Evolutionary conservation across 78 protist genomes (phyloP), one percentile per base, ranked within the genome.

Genomic region (Parvularia atlantis): DNA sequence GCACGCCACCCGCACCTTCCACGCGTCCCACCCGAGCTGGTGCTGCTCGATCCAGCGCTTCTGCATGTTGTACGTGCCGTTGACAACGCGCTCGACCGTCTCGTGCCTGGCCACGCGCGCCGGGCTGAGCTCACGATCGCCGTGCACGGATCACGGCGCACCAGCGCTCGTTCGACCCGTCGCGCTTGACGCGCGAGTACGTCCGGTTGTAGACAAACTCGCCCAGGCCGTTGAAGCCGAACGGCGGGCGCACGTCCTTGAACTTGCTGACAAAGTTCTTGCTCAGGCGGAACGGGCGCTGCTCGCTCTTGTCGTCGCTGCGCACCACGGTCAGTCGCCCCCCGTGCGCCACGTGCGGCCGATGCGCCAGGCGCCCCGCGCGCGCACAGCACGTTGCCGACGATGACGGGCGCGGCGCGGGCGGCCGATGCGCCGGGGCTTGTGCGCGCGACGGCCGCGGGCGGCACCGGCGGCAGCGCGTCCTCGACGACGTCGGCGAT

Each of bases 1-100:
- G 30, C 43, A 44, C 68, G 9, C 11, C 35, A 1, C 30, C 1
- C 48, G 44, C 68, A 63, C 58, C 68, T 28, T 22, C 43, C 30
- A 11, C 44, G 10, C 60, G 54, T 77, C 63, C 84, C 80, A 86
- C 24, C 74, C 86, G 1, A 86, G 28, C 28, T 80, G 80, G 22
- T 81, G 75, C 31, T 43, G 33, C 28, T 78, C 82, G 13, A 86
- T 71, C 93, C 93, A 89, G 19, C 48, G 63, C 3, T 46, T 9
- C 68, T 89, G 94, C 77, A 89, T 81, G 28, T 66, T 72, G 44
- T 48, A 89, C 22, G 94, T 89, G 30, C 94, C 94, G 50, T 84
- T 89, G 6, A 89, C 94, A n/a, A 83, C 88, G 33, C 84, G 64
- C 63, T 69, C 67, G 13, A 82, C 77, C 11, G 86, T 82, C n/a